Evolutionary conservation across 2,329 filamentous ascomycete species (phyloP), one percentile per base, ranked within the genome.

Genomic region (Pezicula radicicola): DNA sequence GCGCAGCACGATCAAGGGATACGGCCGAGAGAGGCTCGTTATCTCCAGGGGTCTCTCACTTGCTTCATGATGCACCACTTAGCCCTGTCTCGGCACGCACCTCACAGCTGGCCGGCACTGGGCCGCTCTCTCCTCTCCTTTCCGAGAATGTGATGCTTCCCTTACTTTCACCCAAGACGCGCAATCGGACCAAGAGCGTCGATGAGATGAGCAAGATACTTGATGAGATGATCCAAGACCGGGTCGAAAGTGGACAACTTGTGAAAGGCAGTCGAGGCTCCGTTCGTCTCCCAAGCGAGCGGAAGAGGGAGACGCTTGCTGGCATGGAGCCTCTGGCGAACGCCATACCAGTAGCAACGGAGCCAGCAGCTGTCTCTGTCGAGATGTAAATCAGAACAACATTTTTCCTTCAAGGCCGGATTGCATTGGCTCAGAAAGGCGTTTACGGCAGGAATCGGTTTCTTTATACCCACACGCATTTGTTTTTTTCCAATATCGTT

Each of bases 221-320:
- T 25, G 93, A 97, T 63, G 91, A 96, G 71, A 97, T 97, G 93
- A 94, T 97, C 54, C 88, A 92, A 65, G 89, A 93, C 65, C 84
- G 88, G 52, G 88, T 95, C 49, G 89, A 94, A 61, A 84, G 78
- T 48, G 89, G 88, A 19, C 83, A 89, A 50, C 72, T 90, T 19
- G 76, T 89, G 28, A 83, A 88, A 62, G 79, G 85, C 48, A 73
- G 73, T 48, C 77, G 85, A 54, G 88, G 86, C 39, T 90, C 85
- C 63, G 79, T 90, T 47, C 80, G 84, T 46, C 66, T 88, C 35
- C 75, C 77, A 5, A 70, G 71, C 40, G 78, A 75, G 63, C 57
- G 39, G 70, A 75, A 57, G 61, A 66, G 27, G 28, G 55, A 55
- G 25, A 57, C 52, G 3, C 41, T 55, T 16, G 43, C 40, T 25